Conservation (phyloP, 352 stramenopile species). For the Saprolegnia parasitica region DNA sequence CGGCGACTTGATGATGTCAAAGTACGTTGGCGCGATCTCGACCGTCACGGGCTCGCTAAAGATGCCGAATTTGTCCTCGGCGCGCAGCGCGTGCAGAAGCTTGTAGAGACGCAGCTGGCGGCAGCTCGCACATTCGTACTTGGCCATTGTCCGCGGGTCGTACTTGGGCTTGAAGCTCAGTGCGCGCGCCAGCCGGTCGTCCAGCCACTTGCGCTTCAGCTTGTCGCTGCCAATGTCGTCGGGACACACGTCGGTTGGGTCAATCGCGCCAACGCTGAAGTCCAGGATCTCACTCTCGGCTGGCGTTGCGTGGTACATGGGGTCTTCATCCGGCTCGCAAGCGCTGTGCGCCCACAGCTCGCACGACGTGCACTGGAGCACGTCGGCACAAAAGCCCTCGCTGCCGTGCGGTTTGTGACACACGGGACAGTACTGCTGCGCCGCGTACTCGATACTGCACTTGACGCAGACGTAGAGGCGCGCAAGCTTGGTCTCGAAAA, state of each 20-base stretch:
- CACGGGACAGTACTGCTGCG: conserved; percentile 67
- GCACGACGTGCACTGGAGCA: conserved; percentile 71
- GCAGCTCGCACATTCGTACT: conserved; percentile 82
- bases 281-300: background rate
- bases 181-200: conserved; percentile 57
- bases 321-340: conserved; percentile 70
- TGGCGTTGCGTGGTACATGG: conserved; percentile 40
- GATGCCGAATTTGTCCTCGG: conserved; percentile 83
- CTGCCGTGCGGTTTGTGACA: conserved; percentile 53
- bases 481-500: conserved; percentile 40
- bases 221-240: conserved; percentile 15
- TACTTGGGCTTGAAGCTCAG: conserved; percentile 63
- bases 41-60: conserved; percentile 94
- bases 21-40: conserved; percentile 90
- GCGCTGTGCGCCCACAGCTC: conserved; percentile 72
- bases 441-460: conserved; percentile 60
- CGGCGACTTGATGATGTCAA: conserved; percentile 87
- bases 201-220: conserved; percentile 32
- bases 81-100: conserved; percentile 50
- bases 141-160: conserved; percentile 61
- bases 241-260: background rate
- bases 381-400: conserved; percentile 40
- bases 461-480: conserved; percentile 54
- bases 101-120: conserved; percentile 70
- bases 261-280: background rate